Conservation (phyloP, 2,329 filamentous ascomycete genomes). For the Beauveria sp. region DNA sequence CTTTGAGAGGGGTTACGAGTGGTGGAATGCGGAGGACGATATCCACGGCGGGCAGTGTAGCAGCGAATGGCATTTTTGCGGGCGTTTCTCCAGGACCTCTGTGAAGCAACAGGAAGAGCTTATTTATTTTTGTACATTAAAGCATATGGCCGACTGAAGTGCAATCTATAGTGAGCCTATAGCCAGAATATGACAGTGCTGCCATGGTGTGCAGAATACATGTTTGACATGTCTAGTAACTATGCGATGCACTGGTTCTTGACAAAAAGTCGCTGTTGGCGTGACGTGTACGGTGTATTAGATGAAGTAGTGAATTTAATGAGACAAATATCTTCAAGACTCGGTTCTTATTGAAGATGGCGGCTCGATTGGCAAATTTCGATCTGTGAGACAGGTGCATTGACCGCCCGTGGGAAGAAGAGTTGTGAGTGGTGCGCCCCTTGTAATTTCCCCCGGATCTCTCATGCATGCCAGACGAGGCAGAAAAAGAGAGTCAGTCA, state of each 20-base stretch:
- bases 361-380: too few species aligned
- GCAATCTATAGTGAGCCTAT: background rate
- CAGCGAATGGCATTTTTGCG: background rate
- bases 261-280: background rate
- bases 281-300: too few species aligned
- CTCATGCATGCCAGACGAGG: background rate
- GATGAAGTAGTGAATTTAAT: background rate
- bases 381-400: background rate
- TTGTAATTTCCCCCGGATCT: slow-evolving; percentile 4
- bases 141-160: background rate
- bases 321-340: background rate
- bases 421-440: background rate
- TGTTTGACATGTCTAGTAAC: background rate
- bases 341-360: background rate
- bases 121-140: slow-evolving; percentile 3
- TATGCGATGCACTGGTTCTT: background rate
- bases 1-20: background rate
- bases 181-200: background rate
- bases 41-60: background rate
- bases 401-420: background rate
- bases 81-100: slow-evolving; percentile 1
- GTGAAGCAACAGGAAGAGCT: background rate
- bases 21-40: background rate
- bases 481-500: background rate
- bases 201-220: background rate